Percentiles rank a stretch among this genome's conserved stretches.
Conservation (phyloP, 495 filamentous ascomycete genomes). For the Penicillium cataractarum region DNA sequence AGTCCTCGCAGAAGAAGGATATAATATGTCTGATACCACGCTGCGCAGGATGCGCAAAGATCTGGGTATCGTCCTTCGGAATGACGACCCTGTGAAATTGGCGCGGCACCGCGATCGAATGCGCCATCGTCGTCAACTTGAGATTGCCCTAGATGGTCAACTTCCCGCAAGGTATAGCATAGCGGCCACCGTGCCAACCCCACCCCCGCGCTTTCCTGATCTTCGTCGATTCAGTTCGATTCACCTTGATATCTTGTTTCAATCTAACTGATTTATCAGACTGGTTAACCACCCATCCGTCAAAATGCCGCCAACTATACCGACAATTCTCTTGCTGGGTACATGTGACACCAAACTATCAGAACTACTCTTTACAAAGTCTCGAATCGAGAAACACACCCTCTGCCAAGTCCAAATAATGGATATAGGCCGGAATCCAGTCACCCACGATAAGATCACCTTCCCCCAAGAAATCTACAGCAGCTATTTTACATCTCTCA, state of each 20-base stretch:
- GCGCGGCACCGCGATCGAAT: not conserved
- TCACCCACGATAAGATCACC: constrained; percentile 48
- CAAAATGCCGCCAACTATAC: constrained; percentile 21
- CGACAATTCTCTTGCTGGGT: constrained; percentile 62
- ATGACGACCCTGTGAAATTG: not conserved
- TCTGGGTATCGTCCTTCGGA: not conserved
- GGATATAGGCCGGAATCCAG: constrained; percentile 55
- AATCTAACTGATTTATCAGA: not conserved
- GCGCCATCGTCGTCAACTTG: not conserved
- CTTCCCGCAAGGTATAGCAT: not conserved
- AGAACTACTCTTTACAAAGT: constrained; percentile 60
- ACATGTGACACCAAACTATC: constrained; percentile 70
- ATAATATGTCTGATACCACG: not conserved
- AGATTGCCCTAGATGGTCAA: not conserved
- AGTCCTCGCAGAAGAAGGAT: not conserved
- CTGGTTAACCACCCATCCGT: not conserved
- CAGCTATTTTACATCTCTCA: not conserved
- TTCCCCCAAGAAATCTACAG: constrained; percentile 48
- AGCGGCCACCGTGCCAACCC: constrained; percentile 2
- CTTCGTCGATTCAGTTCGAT: not conserved
- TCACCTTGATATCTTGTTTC: not conserved
- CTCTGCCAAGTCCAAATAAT: constrained; percentile 49
- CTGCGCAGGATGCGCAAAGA: not conserved
- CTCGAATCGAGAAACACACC: constrained; percentile 41
- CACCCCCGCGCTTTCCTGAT: not conserved